Percentiles rank a stretch among this genome's conserved stretches.
These are phyloP conservation scores for Aureobasidium pullulans DNA, from an alignment of 2,329 filamentous ascomycete species.

Conservation along the genomic window DNA sequence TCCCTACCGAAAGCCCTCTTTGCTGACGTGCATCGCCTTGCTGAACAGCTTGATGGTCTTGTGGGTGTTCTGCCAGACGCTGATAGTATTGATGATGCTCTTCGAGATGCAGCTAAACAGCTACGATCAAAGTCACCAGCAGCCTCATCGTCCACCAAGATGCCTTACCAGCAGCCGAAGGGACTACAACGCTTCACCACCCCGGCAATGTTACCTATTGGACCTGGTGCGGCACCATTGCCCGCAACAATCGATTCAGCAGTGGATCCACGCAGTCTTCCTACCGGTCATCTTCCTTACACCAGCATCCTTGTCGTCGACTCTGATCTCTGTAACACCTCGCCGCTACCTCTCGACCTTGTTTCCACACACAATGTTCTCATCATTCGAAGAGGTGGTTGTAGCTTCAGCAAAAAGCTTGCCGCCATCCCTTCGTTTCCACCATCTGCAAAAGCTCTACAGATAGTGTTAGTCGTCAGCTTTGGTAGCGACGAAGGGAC, in stretches of 20 bases:
- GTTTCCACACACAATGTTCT: slow-evolving; percentile 63
- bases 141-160: slow-evolving; percentile 16
- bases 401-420: slow-evolving; percentile 77
- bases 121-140: slow-evolving; percentile 18
- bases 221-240: slow-evolving; percentile 60
- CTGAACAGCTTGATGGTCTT: slow-evolving; percentile 15
- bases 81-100: slow-evolving; percentile 11
- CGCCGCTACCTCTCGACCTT: slow-evolving; percentile 44
- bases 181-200: slow-evolving; percentile 31
- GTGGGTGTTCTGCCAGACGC: slow-evolving; percentile 9
- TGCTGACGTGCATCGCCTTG: slow-evolving; percentile 12
- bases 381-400: slow-evolving; percentile 73
- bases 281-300: slow-evolving; percentile 33
- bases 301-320: slow-evolving; percentile 58
- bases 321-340: slow-evolving; percentile 53
- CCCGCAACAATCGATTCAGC: slow-evolving; percentile 35
- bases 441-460: slow-evolving; percentile 49
- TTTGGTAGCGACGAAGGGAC: slow-evolving; percentile 46
- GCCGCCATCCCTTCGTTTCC: slow-evolving; percentile 74
- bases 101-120: slow-evolving; percentile 12
- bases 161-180: not conserved
- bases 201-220: slow-evolving; percentile 48
- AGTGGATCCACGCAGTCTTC: slow-evolving; percentile 37
- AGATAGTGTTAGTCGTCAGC: slow-evolving; percentile 74
- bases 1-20: slow-evolving; percentile 13